Conservation (phyloP, 176 grass and related monocot species). For the Puya raimondii region DNA sequence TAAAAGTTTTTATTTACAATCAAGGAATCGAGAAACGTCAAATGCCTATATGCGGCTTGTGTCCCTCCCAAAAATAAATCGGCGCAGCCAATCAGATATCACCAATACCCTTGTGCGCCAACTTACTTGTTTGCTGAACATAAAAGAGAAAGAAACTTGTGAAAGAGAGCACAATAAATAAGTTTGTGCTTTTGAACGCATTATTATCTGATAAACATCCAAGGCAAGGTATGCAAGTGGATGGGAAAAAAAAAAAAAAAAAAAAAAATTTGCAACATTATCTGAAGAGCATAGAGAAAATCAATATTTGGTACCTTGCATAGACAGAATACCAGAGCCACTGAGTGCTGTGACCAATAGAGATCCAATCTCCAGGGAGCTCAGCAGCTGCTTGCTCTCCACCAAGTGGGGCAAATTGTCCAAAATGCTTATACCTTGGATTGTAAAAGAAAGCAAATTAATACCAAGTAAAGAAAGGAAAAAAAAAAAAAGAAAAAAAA, state of each 20-base stretch:
- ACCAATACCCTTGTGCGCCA: slow-evolving; percentile 83
- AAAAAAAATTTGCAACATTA: neutral
- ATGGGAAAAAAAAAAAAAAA: too few relatives aligned
- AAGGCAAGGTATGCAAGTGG: neutral
- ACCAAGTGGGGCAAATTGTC: slow-evolving; percentile 81
- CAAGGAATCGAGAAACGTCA: neutral
- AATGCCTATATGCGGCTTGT: slow-evolving; percentile 58
- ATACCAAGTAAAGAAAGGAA: neutral
- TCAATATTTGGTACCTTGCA: slow-evolving; percentile 46
- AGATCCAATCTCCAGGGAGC: slow-evolving; percentile 92
- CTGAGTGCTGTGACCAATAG: slow-evolving; percentile 78
- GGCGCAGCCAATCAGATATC: slow-evolving; percentile 73
- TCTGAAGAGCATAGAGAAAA: neutral
- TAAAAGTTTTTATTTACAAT: neutral
- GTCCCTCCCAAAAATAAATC: slow-evolving; percentile 85
- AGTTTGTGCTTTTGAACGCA: neutral
- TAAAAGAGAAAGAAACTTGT: slow-evolving; percentile 1
- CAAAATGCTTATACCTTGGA: slow-evolving; percentile 83
- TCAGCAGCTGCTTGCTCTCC: slow-evolving; percentile 84
- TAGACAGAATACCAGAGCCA: slow-evolving; percentile 96
- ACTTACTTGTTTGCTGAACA: slow-evolving; percentile 88
- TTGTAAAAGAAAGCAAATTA: slow-evolving; percentile 21
- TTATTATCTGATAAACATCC: neutral
- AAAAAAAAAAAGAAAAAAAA: too few relatives aligned
- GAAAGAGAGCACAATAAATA: neutral